Evolutionary conservation across 2,329 filamentous ascomycete species (phyloP), one percentile per base, ranked within the genome.

Genomic region (Nakataea oryzae): DNA sequence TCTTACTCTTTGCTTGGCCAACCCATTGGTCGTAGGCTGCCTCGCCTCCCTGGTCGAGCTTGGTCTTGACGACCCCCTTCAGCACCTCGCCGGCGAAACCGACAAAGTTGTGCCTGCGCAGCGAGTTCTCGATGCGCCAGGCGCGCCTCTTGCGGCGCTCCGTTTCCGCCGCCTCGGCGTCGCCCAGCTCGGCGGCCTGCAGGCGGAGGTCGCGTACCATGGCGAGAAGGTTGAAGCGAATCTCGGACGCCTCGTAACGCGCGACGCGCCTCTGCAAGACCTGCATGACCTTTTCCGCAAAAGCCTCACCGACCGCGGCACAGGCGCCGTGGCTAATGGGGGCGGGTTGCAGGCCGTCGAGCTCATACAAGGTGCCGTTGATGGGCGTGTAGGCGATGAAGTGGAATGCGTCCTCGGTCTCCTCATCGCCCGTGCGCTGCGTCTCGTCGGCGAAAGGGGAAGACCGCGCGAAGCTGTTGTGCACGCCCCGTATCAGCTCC

Each of bases 361-460:
- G 83, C 77, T 99, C 95, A 80, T 97, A 99, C 62, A 99, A 82
- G 5, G 79, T 86, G 66, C 87, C 88, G 71, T 88, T 84, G 67
- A 96, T 82, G 61, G 87, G 84, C 11, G 91, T 93, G 76, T 99
- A 99, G 34, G 93, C 95, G 70, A 99, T 92, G 75, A 99, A 99
- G 78, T 99, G 95, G 77, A 96, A 99, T 30, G 93, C 90, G 71
- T 97, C 95, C 70, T 96, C 92, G 62, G 90, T 81, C 65, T 86
- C 86, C n/a, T 86, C 85, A 61, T 82, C 84, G 17, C 84, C 83
- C 13, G 85, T 79, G 13, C 87, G 84, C 67, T 88, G 85, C 65
- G 91, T 96, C 81, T 99, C 95, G 74, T 96, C 92, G 61, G 90
- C 87, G 72, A 99, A 99, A 3, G 95, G 95, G 63, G 88, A 96